Percentiles rank a stretch among this genome's conserved stretches.
Evolutionary conservation across 73 alveolate genomes (phyloP).

Genomic region (Durusdinium trenchii): DNA sequence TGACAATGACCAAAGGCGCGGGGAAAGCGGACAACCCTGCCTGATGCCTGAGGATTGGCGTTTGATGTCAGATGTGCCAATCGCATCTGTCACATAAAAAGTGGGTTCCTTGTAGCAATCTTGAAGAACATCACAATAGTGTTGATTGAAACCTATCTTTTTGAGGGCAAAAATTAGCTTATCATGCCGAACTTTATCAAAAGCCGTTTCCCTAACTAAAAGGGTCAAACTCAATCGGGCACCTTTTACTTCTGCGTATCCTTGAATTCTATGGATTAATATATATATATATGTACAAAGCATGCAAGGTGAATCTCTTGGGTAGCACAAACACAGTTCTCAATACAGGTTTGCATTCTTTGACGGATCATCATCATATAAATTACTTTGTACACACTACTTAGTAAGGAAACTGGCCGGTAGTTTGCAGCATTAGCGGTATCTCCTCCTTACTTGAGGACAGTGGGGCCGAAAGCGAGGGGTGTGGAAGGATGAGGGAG

Average conservation of each 20-base stretch:
- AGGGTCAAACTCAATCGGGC: slow-evolving; percentile 5
- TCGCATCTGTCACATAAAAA: slow-evolving; percentile 22
- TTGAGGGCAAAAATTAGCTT: neutral
- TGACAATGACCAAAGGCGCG: slow-evolving; percentile 4
- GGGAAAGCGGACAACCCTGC: slow-evolving; percentile 52
- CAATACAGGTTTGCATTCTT: slow-evolving; percentile 16
- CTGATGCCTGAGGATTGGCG: neutral
- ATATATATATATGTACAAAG: slow-evolving; percentile 24
- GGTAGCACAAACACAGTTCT: neutral
- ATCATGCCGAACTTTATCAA: slow-evolving; percentile 1
- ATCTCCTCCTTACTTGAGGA: slow-evolving; percentile 49
- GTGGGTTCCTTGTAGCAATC: slow-evolving; percentile 15
- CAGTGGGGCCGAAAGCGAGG: no score
- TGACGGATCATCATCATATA: slow-evolving; percentile 53
- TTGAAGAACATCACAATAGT: neutral
- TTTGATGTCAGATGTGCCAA: neutral
- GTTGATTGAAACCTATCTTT: neutral
- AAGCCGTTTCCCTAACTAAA: neutral
- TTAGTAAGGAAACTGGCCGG: slow-evolving; percentile 11
- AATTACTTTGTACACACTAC: slow-evolving; percentile 27
- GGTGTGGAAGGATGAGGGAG: no score
- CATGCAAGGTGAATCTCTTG: slow-evolving; percentile 42
- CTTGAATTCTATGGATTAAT: slow-evolving; percentile 30
- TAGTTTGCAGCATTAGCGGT: slow-evolving; percentile 4
- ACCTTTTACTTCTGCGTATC: neutral